Evolutionary conservation across 2,329 filamentous ascomycete genomes (phyloP), one percentile per base, ranked within the genome.

Genomic region (Hawksworthiomyces lignivorus): DNA sequence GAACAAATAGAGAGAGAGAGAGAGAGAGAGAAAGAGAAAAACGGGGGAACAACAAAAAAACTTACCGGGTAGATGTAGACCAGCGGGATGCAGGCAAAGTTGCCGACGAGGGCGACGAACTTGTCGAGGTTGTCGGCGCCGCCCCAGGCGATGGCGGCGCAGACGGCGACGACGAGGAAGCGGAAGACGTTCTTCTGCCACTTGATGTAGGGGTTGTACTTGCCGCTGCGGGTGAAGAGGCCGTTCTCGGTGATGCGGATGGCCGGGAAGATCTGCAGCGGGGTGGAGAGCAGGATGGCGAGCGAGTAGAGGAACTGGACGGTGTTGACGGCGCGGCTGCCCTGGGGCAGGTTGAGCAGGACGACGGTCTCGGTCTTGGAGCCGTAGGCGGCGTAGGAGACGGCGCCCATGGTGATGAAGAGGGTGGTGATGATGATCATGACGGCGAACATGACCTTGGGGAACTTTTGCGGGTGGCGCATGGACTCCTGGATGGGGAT

Each of bases 121-220:
- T 97, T 97, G 68, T 98, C 92, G 41, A 98, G 68, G 63, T 97
- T 83, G 52, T 87, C 85, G 4, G 92, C 90, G 48, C 92, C 92
- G 33, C 82, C 80, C 87, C 88, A 98, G 2, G 90, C 90, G 50
- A 98, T 84, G 45, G 80, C 64, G 1, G 89, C 85, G 56, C 92
- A 97, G 19, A 92, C 63, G 55, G 86, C 77, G 38, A 97, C 92
- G 48, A 96, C 79, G 57, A 90, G 82, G 71, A 97, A 98, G 41
- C 92, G 83, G 70, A 95, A 98, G 26, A 84, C 69, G 54, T 98
- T 98, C 79, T 98, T 98, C 73, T 97, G 86, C 92, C 92, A 98
- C 69, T 98, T 98, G 70, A 98, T 94, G 58, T 87, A 92, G 1
- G 88, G 89, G 59, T 97, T 96, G 67, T 96, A 95, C 65, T 98